A percentile compares a stretch with the other conserved stretches of the same genome.
Evolutionary conservation across 176 grass and related monocot genomes (phyloP).

Genomic region (Rhynchospora pubera): DNA sequence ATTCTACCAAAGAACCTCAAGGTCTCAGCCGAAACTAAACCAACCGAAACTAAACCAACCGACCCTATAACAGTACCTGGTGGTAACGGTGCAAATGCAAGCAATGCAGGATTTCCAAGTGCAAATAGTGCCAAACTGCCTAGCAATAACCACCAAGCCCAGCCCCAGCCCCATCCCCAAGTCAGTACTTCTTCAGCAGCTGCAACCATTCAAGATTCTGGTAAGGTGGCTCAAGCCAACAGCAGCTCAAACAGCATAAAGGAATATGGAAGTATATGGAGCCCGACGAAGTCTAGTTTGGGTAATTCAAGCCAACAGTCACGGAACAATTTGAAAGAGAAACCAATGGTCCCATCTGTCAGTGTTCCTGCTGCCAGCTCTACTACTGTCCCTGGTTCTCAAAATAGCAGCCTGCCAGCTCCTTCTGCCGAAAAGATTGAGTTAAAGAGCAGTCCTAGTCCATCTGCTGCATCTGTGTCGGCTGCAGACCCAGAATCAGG

Average conservation of each 20-base stretch:
- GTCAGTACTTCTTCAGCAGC: constrained; percentile 23
- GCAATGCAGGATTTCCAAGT: background rate
- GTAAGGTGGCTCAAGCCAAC: constrained; percentile 22
- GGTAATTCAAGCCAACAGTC: constrained; percentile 34
- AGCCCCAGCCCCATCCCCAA: constrained; percentile 29
- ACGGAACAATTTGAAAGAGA: constrained; percentile 34
- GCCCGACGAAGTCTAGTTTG: constrained; percentile 31
- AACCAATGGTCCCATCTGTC: constrained; percentile 21
- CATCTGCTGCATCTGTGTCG: background rate
- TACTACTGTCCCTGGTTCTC: background rate
- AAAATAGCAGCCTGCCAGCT: background rate
- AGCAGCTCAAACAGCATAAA: constrained; percentile 23
- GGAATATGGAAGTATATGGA: constrained; percentile 51
- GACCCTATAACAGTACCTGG: constrained; percentile 14
- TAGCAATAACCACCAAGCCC: constrained; percentile 34
- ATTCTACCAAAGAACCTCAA: constrained; percentile 46
- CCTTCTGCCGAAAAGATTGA: background rate
- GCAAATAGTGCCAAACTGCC: constrained; percentile 17
- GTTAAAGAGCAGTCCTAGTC: constrained; percentile 25
- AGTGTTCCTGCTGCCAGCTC: constrained; percentile 19
- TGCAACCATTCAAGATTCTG: constrained; percentile 32
- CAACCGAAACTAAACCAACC: constrained; percentile 23
- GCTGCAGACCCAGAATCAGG: background rate
- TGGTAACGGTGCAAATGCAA: constrained; percentile 12
- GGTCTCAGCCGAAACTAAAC: constrained; percentile 29